Percentiles rank a stretch among this genome's conserved stretches.
Conservation (phyloP, 1,284 basidiomycete genomes). For the Xanthoconium separans region DNA sequence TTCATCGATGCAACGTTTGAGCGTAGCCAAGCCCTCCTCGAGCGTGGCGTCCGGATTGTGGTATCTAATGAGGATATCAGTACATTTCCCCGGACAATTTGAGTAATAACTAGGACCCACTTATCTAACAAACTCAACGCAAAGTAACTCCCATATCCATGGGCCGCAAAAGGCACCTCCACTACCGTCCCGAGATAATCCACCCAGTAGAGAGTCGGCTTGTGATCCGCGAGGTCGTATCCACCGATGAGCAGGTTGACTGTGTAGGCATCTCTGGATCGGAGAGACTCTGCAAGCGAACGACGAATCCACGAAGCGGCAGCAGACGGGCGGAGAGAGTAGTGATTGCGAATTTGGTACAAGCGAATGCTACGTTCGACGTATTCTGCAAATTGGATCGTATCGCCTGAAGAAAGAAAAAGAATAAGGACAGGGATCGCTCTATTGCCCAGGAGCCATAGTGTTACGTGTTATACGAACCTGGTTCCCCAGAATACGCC, state of each 20-base stretch:
- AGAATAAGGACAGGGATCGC: background rate
- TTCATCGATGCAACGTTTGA: constrained; percentile 88
- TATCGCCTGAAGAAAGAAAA: constrained; percentile 68
- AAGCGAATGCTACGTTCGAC: constrained; percentile 94
- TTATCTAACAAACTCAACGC: constrained; percentile 89
- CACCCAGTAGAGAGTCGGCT: constrained; percentile 90
- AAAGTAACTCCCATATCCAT: constrained; percentile 95
- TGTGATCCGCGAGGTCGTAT: constrained; percentile 70
- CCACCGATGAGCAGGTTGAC: constrained; percentile 95
- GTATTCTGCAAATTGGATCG: constrained; percentile 95
- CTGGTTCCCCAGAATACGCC: constrained; percentile 93
- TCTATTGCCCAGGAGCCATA: background rate
- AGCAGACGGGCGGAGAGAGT: constrained; percentile 85
- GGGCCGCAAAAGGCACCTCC: constrained; percentile 90
- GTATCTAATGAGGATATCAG: constrained; percentile 49
- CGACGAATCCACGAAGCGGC: constrained; percentile 95
- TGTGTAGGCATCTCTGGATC: constrained; percentile 85
- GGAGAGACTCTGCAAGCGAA: constrained; percentile 84
- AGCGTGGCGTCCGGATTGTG: constrained; percentile 81
- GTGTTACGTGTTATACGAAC: constrained; percentile 41
- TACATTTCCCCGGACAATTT: background rate
- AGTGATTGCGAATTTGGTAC: constrained; percentile 93
- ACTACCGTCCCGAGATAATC: constrained; percentile 93
- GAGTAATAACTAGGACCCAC: constrained; percentile 40
- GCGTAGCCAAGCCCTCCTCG: constrained; percentile 82